Base-by-base conservation (phyloP, 345 rosid genomes). In the Raphanus sativus region DNA sequence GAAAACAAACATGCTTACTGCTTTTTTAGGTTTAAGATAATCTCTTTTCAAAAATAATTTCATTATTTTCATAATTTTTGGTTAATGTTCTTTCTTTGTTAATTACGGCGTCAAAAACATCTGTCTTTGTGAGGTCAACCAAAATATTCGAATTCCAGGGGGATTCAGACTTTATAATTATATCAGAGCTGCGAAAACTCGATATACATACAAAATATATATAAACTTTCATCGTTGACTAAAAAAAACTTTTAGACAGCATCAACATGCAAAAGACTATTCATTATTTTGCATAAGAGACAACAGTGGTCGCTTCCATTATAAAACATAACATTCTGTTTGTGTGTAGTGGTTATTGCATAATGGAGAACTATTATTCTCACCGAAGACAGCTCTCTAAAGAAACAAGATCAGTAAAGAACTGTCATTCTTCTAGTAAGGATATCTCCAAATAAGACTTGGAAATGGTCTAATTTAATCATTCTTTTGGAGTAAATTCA, bases 121-220 rank as follows among this genome's bases (percentile, higher is more conserved):
- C 8, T 48, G 55, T 24, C n/a, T 32, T 48, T 48, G 10, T 69
- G 4, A 60, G 68, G 69, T 69, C 69, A 76, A 68, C 63, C 30
- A 52, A 52, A 48, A 34, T 17, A 52, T 25, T 33, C 6, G 15
- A 60, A 61, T 62, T 34, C 55, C 74, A 61, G 69, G 69, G 68
- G 62, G 21, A 63, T 69, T 75, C 25, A 52, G 25, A 16, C 56
- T 50, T 45, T 45, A 45, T 13, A 45, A 45, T 50, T 50, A 50
- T 50, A n/a, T 13, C 55, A 7, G 3, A 50, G 21, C 21, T 50
- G 55, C 55, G 21, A n/a, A 48, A 50, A n/a, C 55, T 50, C 55
- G 55, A 48, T 48, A 17, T 45, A 13, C 8, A 48, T 48, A n/a
- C 17, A n/a, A 13, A 48, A 48, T 48, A n/a, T 1, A 33, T 2